Percentiles rank a stretch among this genome's conserved stretches.
Evolutionary conservation across 257 asterid species (phyloP).

Genomic region (Paraleonurus japonicus): DNA sequence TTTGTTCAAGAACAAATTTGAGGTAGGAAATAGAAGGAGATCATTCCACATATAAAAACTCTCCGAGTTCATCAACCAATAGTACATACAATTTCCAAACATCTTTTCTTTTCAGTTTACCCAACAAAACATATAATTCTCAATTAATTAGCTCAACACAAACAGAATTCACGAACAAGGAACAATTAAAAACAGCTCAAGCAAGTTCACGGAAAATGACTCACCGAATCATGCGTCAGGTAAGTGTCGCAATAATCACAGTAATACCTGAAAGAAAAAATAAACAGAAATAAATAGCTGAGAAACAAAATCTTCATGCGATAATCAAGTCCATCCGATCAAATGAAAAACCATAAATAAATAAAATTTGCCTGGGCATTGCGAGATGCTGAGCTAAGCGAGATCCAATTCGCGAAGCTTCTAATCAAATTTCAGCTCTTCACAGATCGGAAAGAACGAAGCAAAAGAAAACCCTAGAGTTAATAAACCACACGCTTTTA

Average conservation of each 20-base stretch:
- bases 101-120: neutral
- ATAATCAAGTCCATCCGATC: neutral
- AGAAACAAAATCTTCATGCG: neutral
- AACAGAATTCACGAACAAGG: neutral
- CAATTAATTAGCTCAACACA: neutral
- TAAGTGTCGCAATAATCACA: conserved; percentile 95
- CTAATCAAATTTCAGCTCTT: conserved; percentile 3
- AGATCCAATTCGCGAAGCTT: conserved; percentile 24
- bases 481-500: neutral
- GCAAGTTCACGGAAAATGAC: conserved; percentile 24
- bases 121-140: neutral
- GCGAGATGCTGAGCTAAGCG: conserved; percentile 23
- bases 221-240: conserved; percentile 90
- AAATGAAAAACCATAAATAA: neutral
- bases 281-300: neutral
- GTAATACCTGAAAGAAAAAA: conserved; percentile 59
- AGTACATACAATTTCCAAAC: neutral
- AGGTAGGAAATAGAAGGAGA: neutral
- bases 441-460: conserved; percentile 19
- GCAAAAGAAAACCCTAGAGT: conserved; percentile 35
- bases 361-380: conserved; percentile 44
- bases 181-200: neutral
- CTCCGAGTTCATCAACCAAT: conserved; percentile 4
- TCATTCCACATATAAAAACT: neutral
- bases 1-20: neutral